Evolutionary conservation across 768 basidiomycete genomes (phyloP), one percentile per base, ranked within the genome.

Genomic region (Serendipita indica): DNA sequence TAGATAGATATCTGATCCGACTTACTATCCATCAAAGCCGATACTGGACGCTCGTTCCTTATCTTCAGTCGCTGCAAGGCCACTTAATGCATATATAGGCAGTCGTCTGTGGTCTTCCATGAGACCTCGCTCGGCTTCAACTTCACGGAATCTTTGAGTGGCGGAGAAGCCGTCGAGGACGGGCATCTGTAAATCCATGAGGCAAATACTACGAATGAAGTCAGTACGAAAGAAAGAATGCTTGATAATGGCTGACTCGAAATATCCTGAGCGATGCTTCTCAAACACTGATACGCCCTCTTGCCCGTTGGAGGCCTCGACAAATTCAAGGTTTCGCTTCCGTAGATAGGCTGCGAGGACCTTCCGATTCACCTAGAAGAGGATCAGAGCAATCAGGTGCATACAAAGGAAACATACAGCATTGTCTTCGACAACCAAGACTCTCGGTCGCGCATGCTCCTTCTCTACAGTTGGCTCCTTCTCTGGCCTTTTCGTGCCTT

Each of bases 171-270:
- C 49, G 49, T 54, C 49, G 20, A 54, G 20, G 30, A 54, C 49
- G 7, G 49, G 49, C 49, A 54, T 54, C 30, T 54, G 49, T 10
- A 54, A 28, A n/a, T 54, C 49, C 49, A 54, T 54, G 10, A 54
- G 30, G n/a, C 49, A 54, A 22, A 54, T 54, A n/a, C 49, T 54
- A 30, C 22, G 4, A 16, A 25, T 18, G 7, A 7, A n/a, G 16
- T 43, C 41, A 43, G 16, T 2, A 54, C 16, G 22, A 27, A 10
- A 54, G 49, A 16, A 4, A 18, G n/a, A n/a, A n/a, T n/a, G n/a
- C n/a, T n/a, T n/a, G n/a, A n/a, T n/a, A n/a, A n/a, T n/a, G n/a
- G n/a, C 49, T 16, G 7, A 54, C 49, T 54, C 49, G 30, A 54
- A 54, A 32, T 54, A 54, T 10, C 49, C 49, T 6, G 22, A 5